Base-by-base conservation (phyloP, 352 stramenopile genomes). In the Pythium brassicae region DNA sequence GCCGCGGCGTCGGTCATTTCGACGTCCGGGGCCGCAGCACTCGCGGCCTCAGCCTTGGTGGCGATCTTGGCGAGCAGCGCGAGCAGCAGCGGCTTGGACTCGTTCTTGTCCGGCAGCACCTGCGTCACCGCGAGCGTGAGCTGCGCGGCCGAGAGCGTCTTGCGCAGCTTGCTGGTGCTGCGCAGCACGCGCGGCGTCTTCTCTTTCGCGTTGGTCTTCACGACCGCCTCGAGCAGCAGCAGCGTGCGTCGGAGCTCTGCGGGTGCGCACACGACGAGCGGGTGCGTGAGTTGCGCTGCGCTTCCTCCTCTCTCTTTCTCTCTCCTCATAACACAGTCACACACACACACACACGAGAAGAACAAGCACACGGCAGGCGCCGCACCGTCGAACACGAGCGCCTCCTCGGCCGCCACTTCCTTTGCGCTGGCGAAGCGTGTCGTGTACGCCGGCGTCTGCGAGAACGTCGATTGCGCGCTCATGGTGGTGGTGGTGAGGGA, bases 131-230 rank as follows among this genome's bases (percentile, higher is more conserved):
- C 83, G 23, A 74, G 63, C 40, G 66, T 61, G 49, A 96, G 62
- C 61, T 90, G 79, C 42, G 65, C 57, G 25, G 80, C 69, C 27
- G 75, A 87, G 43, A 93, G 55, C 32, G 76, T 83, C 66, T 89
- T 90, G 61, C 87, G 87, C 55, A 96, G 45, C 59, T 85, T 88
- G 49, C 77, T 89, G 29, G 77, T 93, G 61, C 78, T 84, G 57
- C 83, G 82, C 29, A 95, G 66, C 35, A 93, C 73, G 32, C 87
- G 86, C 44, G 81, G 63, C 49, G 94, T 77, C 61, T 93, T 92
- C 51, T 94, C 85, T 66, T 92, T 94, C 26, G 83, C 77, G 53
- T 92, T 92, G 9, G 79, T 88, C 56, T 87, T 88, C n/a, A 90
- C 80, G 26, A 89, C 74, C 29, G 69, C 70, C 47, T 94, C 84